Base-by-base conservation (phyloP, 1,284 basidiomycete species). In the Cutaneotrichosporon sp. region DNA sequence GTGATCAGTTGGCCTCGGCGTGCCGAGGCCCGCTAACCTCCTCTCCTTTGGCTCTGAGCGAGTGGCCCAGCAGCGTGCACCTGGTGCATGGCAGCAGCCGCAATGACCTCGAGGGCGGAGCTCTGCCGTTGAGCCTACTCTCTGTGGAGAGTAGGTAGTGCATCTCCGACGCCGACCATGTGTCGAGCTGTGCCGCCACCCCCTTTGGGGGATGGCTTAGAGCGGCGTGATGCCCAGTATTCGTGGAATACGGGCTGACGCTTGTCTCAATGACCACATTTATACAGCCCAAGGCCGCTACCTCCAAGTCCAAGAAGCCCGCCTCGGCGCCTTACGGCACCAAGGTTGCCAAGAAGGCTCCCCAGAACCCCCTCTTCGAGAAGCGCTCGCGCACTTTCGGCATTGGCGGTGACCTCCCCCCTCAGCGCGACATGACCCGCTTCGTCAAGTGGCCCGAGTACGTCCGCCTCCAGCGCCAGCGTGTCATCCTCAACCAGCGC, bases 391-490 rank as follows among this genome's bases (percentile, higher is more conserved):
- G 90, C 82, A 94, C 92, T 86, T 98, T 97, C 81, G 93, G 92
- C 81, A 95, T 98, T 70, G 96, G 95, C 79, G 92, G 96, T 84
- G 92, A 97, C 83, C 88, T 98, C 77, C 91, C 90, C 77, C 95
- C 90, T 76, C 86, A 87, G 81, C 87, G 87, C 66, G 96, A 99
- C 84, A 84, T 98, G 72, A 97, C 92, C 70, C 92, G 95, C 81
- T 98, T 98, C 84, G 92, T 98, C 84, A 98, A 97, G 84, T 99
- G 96, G 96, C 96, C 96, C 73, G 93, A 96, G 85, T 99, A 99
- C 80, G 89, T 99, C 74, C 92, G 93, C 80, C 90, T 98, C 67
- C 96, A 99, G 82, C 90, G 96, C 82, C 95, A 98, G 84, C 97
- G 96, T 85, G 93, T 98, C 78, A 97, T 99, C 84, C 90, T 99